These are phyloP conservation scores for Fusarium mexicanum DNA, from an alignment of 2,329 filamentous ascomycete species.

Conservation along the genomic window DNA sequence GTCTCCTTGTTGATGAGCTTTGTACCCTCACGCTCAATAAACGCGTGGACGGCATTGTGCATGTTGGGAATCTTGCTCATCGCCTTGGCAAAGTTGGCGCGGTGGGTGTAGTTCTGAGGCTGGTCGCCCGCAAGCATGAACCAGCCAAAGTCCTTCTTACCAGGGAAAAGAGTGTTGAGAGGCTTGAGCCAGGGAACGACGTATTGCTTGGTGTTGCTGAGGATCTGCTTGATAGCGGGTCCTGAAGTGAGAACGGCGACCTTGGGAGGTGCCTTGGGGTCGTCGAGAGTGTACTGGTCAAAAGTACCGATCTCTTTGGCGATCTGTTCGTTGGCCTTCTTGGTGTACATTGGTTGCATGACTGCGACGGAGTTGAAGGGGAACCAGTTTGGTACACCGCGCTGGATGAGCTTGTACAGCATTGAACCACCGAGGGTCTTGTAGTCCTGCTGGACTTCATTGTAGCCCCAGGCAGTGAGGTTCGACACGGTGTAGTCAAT, in stretches of 20 bases:
- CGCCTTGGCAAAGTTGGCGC: constrained; percentile 44
- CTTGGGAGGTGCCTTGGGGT: constrained; percentile 49
- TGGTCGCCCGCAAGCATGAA: constrained; percentile 53
- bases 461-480: constrained; percentile 57
- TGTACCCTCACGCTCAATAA: constrained; percentile 47
- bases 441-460: constrained; percentile 43
- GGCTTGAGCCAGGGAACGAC: constrained; percentile 48
- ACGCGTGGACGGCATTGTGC: constrained; percentile 43
- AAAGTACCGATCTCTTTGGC: constrained; percentile 52
- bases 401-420: constrained; percentile 57
- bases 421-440: constrained; percentile 55
- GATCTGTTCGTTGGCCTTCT: constrained; percentile 52
- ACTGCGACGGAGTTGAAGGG: constrained; percentile 53
- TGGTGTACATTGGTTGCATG: constrained; percentile 59
- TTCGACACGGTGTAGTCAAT: constrained; percentile 55
- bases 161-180: constrained; percentile 47
- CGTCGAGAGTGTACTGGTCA: constrained; percentile 46
- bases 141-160: constrained; percentile 51
- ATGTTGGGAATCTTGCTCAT: constrained; percentile 49
- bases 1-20: constrained; percentile 54
- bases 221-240: constrained; percentile 46
- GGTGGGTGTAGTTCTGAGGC: constrained; percentile 45
- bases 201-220: constrained; percentile 47
- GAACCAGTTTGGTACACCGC: constrained; percentile 57
- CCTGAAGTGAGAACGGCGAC: constrained; percentile 40